A percentile compares a stretch with the other conserved stretches of the same genome.
These are phyloP conservation scores for Harrya chromipes DNA, from an alignment of 768 basidiomycete species.

Conservation along the genomic window DNA sequence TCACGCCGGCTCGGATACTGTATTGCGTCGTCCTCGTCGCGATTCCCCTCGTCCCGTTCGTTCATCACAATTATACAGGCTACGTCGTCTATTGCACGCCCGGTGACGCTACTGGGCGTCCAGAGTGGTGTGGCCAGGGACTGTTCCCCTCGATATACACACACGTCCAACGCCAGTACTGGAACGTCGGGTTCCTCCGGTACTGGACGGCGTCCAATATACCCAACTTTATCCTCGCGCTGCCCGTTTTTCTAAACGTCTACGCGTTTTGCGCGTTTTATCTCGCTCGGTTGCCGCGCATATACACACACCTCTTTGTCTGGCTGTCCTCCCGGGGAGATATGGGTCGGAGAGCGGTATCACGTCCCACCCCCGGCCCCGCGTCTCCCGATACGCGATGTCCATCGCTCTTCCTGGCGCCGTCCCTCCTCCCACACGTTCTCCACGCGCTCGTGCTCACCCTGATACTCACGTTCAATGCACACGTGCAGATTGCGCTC, in stretches of 20 bases:
- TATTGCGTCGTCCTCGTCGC: constrained; percentile 42
- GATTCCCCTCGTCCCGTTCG: constrained; percentile 61
- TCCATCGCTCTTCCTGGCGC: constrained; percentile 35
- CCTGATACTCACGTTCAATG: constrained; percentile 67
- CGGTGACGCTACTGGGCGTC: constrained; percentile 2
- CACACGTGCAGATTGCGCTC: constrained; percentile 86
- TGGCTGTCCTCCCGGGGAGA: not conserved
- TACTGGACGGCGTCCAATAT: constrained; percentile 85
- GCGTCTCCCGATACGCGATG: too few relatives aligned
- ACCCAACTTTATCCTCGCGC: constrained; percentile 83
- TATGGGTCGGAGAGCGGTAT: not conserved
- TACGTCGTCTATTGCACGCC: constrained; percentile 63
- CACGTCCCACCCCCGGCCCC: not conserved
- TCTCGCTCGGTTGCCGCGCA: constrained; percentile 7
- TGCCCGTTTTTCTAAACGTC: constrained; percentile 62
- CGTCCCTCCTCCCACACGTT: constrained; percentile 62
- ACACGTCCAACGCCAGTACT: constrained; percentile 81
- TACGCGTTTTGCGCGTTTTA: constrained; percentile 31
- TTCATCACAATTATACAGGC: constrained; percentile 65
- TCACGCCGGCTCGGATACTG: constrained; percentile 31
- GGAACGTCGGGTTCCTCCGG: constrained; percentile 79
- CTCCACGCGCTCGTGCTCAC: constrained; percentile 66
- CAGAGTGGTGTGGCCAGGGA: constrained; percentile 60
- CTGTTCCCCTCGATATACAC: constrained; percentile 71
- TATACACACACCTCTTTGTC: constrained; percentile 1